Base-by-base conservation (phyloP, 768 basidiomycete genomes). In the button mushroom (Agaricus bisporus) region DNA sequence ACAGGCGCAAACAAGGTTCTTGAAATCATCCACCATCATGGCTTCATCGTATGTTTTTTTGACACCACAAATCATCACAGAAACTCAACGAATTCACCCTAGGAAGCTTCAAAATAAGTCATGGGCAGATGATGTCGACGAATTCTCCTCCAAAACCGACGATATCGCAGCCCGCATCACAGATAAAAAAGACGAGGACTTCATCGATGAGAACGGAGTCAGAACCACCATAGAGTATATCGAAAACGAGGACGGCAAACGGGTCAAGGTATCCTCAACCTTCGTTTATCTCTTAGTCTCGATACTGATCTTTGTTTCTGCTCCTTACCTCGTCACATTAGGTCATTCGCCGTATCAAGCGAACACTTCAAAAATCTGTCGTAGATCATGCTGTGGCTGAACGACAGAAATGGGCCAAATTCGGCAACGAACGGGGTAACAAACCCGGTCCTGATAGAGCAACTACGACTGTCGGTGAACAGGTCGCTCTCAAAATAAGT, bases 361-460 rank as follows among this genome's bases (percentile, higher is more conserved):
- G 94, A 26, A 86, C 84, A 1, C 77, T 97, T 12, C 89, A 94
- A 65, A 95, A 92, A 66, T 85, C 89, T 8, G 78, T 92, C 36
- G 97, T 98, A n/a, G 90, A 94, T 56, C 95, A 95, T 65, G 77
- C 81, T 20, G 93, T 98, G 10, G 97, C 97, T 0, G 93, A 95
- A 66, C 83, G 95, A 46, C 88, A 95, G 69, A 85, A 83, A 59
- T 97, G 93, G 93, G 64, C 82, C 18, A 98, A 95, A 68, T 99
- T 99, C 63, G 97, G 97, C 3, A 77, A 81, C 57, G 97, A 98
- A 70, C 85, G 81, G 67, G 90, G 91, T 20, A 93, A 83, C 64
- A 81, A 86, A 37, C 72, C 88, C 12, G 95, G 95, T 4, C 95
- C 94, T 3, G 92, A 97, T 71, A 78, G 88, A 36, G 90, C 93